phyloP scores from a whole-genome alignment of 192 early-diverging fungal species.

The Coemansia sp. region DNA sequence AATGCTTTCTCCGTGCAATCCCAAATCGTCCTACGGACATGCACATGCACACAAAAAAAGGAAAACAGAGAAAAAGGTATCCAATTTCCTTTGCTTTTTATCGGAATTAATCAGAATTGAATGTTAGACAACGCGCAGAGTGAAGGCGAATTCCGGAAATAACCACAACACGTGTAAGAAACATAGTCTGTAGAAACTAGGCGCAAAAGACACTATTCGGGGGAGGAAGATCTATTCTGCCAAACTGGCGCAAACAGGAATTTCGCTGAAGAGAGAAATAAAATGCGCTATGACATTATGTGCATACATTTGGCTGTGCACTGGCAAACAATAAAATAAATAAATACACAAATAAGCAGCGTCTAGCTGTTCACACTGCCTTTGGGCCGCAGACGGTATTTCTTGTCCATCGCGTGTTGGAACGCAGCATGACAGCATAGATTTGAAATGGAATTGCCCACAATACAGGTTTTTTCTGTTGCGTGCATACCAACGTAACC shows the following conservation, averaged over 20 bases:
- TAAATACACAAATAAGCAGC: neutral
- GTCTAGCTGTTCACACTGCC: neutral
- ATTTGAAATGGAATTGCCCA: neutral
- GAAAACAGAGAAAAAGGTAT: neutral
- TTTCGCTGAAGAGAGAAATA: neutral
- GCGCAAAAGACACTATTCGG: too few species aligned
- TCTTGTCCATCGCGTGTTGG: neutral
- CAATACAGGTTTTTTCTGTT: neutral
- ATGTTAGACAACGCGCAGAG: neutral
- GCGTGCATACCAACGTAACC: neutral
- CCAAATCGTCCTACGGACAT: conserved; percentile 17
- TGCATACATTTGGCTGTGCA: neutral
- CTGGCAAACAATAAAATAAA: neutral
- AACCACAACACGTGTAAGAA: neutral
- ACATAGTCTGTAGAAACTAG: too few species aligned
- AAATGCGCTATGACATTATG: neutral
- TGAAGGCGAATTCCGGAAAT: neutral
- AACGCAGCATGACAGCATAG: neutral
- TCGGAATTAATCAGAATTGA: neutral
- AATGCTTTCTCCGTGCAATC: neutral
- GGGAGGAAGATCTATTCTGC: neutral
- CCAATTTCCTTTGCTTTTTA: neutral
- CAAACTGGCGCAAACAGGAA: neutral
- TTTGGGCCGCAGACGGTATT: neutral
- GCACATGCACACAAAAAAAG: neutral